Evolutionary conservation across 176 grass and related monocot species (phyloP).

Genomic region (Alloteropsis semialata): DNA sequence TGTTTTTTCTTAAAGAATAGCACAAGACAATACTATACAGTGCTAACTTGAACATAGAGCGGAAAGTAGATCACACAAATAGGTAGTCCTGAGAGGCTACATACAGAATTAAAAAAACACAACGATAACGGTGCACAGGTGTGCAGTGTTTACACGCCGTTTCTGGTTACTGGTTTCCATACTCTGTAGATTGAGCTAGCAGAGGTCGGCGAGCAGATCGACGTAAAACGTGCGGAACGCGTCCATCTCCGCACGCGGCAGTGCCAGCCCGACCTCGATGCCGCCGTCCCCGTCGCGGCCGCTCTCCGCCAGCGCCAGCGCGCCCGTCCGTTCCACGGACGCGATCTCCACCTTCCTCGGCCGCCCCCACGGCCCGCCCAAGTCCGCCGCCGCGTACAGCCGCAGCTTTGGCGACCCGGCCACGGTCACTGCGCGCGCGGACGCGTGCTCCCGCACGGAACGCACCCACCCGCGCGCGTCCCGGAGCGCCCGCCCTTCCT

Average conservation of each 20-base stretch:
- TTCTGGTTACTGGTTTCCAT: too few relatives aligned
- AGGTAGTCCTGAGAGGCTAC: too few relatives aligned
- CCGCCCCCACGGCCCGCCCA: slow-evolving; percentile 41
- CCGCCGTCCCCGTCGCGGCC: slow-evolving; percentile 47
- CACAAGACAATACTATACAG: too few relatives aligned
- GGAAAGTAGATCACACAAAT: too few relatives aligned
- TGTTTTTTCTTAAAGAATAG: too few relatives aligned
- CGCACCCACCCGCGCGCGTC: slow-evolving; percentile 60
- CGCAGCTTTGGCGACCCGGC: slow-evolving; percentile 71
- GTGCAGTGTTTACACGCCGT: background rate
- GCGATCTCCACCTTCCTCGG: slow-evolving; percentile 68
- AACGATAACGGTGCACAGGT: background rate
- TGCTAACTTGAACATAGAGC: too few relatives aligned
- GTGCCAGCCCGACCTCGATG: slow-evolving; percentile 74
- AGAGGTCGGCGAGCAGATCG: background rate
- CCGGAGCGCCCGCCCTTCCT: slow-evolving; percentile 37
- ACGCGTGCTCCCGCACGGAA: slow-evolving; percentile 40
- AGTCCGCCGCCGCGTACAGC: slow-evolving; percentile 54
- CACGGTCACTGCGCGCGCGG: slow-evolving; percentile 61
- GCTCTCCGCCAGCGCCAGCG: slow-evolving; percentile 59
- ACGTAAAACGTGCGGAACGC: slow-evolving; percentile 41
- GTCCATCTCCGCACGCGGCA: slow-evolving; percentile 60
- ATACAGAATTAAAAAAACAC: too few relatives aligned
- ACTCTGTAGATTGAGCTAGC: background rate
- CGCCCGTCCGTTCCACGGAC: slow-evolving; percentile 65